Evolutionary conservation across 2,329 filamentous ascomycete genomes (phyloP).

Genomic region (Fusarium nisikadoi): DNA sequence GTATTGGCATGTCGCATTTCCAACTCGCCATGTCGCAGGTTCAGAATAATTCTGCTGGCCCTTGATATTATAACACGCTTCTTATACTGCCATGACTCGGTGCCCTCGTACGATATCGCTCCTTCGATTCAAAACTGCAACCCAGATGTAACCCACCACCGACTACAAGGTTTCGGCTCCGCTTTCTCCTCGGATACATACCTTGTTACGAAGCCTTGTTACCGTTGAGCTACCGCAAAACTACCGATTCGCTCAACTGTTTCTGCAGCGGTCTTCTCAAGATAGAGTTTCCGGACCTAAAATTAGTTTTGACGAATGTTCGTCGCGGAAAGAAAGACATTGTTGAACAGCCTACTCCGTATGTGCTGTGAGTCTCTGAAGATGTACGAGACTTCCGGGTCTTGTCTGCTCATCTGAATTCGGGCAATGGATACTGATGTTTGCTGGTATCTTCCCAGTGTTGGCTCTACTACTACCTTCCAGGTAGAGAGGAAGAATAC

Average conservation of each 20-base stretch:
- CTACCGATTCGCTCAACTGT: not conserved
- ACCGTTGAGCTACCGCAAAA: not conserved
- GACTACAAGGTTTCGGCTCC: not conserved
- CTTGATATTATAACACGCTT: not conserved
- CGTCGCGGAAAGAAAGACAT: not conserved
- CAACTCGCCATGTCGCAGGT: rapidly evolving
- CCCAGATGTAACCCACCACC: not conserved
- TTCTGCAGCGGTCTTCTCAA: not conserved
- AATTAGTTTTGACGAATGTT: not conserved
- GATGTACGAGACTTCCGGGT: not conserved
- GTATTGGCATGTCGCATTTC: not conserved
- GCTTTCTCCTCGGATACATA: not conserved
- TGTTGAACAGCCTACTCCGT: not conserved
- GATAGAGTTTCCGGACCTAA: not conserved
- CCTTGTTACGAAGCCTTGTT: not conserved
- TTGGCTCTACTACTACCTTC: not conserved
- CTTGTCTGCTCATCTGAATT: rapidly evolving
- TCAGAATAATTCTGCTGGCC: not conserved
- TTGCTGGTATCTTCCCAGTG: not conserved
- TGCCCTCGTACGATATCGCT: not conserved
- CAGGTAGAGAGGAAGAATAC: not conserved
- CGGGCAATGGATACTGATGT: not conserved
- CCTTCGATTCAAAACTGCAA: not conserved
- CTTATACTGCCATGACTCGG: not conserved
- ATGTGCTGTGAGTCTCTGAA: too few species aligned